Evolutionary conservation across 2,329 filamentous ascomycete species (phyloP).

Genomic region (Thermothelomyces thermophilus): DNA sequence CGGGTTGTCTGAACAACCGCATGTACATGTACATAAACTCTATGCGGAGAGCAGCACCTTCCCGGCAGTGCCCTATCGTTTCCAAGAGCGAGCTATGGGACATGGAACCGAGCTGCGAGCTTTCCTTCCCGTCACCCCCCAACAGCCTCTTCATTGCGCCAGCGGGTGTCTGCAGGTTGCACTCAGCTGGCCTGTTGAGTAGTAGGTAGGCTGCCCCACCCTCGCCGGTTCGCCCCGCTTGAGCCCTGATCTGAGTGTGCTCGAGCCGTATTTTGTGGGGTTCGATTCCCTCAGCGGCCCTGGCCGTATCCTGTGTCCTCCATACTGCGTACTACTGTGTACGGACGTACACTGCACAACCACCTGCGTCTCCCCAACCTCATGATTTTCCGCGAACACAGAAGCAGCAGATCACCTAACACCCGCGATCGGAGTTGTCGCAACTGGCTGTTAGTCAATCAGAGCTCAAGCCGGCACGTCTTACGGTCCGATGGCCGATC

Average conservation of each 20-base stretch:
- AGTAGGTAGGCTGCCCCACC: not conserved
- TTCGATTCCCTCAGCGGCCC: not conserved
- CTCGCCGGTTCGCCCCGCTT: not conserved
- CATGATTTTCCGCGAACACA: constrained; percentile 3
- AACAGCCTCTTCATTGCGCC: not conserved
- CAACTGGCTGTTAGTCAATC: not conserved
- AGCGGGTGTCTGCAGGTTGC: not conserved
- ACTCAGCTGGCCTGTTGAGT: not conserved
- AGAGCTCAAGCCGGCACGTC: not conserved
- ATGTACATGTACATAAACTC: no score
- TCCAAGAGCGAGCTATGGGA: no score
- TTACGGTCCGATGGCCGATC: no score
- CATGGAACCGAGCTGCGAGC: not conserved
- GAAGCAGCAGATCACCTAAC: constrained; percentile 10
- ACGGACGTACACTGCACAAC: no score
- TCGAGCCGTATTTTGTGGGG: not conserved
- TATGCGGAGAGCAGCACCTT: no score
- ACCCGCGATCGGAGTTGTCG: not conserved
- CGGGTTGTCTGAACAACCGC: no score
- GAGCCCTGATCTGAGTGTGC: not conserved
- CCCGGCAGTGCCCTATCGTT: no score
- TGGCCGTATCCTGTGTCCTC: no score
- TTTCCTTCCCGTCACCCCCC: not conserved
- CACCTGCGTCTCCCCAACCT: constrained; percentile 12
- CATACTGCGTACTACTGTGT: no score